A percentile compares a stretch with the other conserved stretches of the same genome.
phyloP scores from a whole-genome alignment of 2,329 filamentous ascomycete species.

The Gaeumannomyces tritici region DNA sequence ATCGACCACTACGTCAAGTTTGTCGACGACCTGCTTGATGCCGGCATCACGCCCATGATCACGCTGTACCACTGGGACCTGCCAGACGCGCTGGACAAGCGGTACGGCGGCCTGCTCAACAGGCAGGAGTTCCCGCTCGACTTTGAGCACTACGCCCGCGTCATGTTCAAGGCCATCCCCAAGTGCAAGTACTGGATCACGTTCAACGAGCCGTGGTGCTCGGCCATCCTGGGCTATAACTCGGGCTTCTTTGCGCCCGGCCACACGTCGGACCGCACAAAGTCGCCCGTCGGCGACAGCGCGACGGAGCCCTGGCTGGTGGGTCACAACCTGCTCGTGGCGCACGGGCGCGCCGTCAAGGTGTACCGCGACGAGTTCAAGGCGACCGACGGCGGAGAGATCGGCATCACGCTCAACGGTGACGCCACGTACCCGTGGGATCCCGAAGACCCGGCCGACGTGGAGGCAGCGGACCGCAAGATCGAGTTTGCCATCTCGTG shows the following conservation, averaged over 20 bases:
- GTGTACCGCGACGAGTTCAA: constrained; percentile 79
- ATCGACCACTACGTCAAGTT: constrained; percentile 71
- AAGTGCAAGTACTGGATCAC: constrained; percentile 85
- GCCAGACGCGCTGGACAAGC: constrained; percentile 66
- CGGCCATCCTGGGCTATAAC: constrained; percentile 69
- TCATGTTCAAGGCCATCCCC: constrained; percentile 64
- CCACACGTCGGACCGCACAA: constrained; percentile 65
- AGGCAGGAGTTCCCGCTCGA: constrained; percentile 75
- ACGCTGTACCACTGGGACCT: constrained; percentile 88
- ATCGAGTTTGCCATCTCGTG: constrained; percentile 81
- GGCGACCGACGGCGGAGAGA: constrained; percentile 59
- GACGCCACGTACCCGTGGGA: constrained; percentile 81
- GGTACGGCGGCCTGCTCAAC: constrained; percentile 74
- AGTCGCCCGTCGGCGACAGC: constrained; percentile 63
- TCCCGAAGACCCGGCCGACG: constrained; percentile 60
- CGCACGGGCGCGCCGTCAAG: constrained; percentile 73
- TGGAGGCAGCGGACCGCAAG: constrained; percentile 70
- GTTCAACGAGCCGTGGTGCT: constrained; percentile 87
- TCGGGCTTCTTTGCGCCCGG: constrained; percentile 73
- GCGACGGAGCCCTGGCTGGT: constrained; percentile 73
- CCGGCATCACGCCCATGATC: constrained; percentile 70
- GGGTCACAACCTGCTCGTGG: constrained; percentile 70
- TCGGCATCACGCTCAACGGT: constrained; percentile 82
- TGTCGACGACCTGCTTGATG: constrained; percentile 66
- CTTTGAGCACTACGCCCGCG: constrained; percentile 68